Base-by-base conservation (phyloP, 805 yeast species). In the Metschnikowia cubensis region DNA sequence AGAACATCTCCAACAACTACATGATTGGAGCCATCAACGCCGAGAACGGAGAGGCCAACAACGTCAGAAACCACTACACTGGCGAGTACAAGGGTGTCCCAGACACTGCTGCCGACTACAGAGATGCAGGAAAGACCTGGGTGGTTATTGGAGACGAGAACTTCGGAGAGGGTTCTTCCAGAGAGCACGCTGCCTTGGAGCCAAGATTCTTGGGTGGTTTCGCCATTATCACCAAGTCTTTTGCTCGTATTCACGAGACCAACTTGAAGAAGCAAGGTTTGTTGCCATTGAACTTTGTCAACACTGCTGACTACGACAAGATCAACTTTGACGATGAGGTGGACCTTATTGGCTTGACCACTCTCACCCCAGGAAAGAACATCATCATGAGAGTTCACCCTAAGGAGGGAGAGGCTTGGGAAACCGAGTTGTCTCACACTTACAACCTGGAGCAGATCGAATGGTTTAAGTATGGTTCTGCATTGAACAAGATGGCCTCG, bases 231-330 rank as follows among this genome's bases (percentile, higher is more conserved):
- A 89, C 97, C 73, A 92, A 89, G 77, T 91, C 97, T 43, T 94
- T 94, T 72, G 98, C 98, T 60, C 89, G 98, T 80, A 94, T 92
- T 67, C 99, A 92, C 80, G 99, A 92, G 83, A 92, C 99, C 64
- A 92, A 92, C 87, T 85, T 92, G 85, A 92, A 92, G 91, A 92
- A 92, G 80, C 99, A 92, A 81, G 99, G 99, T 83, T 79, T 92
- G 70, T 82, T 92, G 73, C 98, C 99, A 73, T 85, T 92, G 76
- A 92, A 89, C 85, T 92, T 94, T 67, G 84, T 79, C 69, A 79
- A 92, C 67, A 84, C 84, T 65, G 89, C 82, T 60, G 98, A 86
- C 74, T 92, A 94, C 76, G 97, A 92, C 78, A 87, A 80, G 81
- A 91, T 92, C 73, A 80, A 87, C 76, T 89, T 91, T 71, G 85